These are phyloP conservation scores for Saccharomycopsis capsularis DNA, from an alignment of 805 yeast genomes.

Conservation along the genomic window DNA sequence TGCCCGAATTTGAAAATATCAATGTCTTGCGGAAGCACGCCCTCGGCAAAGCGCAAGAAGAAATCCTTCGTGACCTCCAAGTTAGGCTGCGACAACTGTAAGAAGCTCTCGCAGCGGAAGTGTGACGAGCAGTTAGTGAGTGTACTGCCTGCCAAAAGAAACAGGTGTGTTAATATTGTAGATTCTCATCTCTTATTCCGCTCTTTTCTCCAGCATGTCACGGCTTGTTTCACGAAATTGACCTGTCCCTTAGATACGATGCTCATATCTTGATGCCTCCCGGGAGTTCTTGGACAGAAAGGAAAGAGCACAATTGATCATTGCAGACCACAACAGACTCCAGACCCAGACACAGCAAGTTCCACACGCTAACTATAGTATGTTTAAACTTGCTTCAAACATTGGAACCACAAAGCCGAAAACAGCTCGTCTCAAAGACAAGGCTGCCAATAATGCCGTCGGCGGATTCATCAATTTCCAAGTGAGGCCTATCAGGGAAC, in stretches of 20 bases:
- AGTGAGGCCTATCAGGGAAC: background rate
- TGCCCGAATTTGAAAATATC: too few species aligned
- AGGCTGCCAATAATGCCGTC: background rate
- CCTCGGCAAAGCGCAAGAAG: slow-evolving; percentile 31
- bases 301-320: slow-evolving; percentile 13
- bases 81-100: slow-evolving; percentile 18
- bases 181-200: too few species aligned
- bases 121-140: slow-evolving; percentile 15
- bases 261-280: slow-evolving; percentile 18
- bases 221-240: too few species aligned
- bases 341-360: background rate
- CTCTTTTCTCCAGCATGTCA: too few species aligned
- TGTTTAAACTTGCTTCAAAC: too few species aligned
- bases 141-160: slow-evolving; percentile 14
- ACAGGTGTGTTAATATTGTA: slow-evolving; percentile 5
- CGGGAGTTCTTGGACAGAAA: slow-evolving; percentile 18
- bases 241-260: slow-evolving; percentile 14
- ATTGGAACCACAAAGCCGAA: too few species aligned
- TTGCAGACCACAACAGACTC: slow-evolving; percentile 11
- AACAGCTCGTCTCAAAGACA: too few species aligned
- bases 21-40: too few species aligned
- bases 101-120: slow-evolving; percentile 14
- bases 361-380: slow-evolving; percentile 16
- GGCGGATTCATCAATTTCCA: background rate
- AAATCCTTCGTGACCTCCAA: slow-evolving; percentile 16